Percentiles rank a stretch among this genome's conserved stretches.
phyloP scores from a whole-genome alignment of 2,329 filamentous ascomycete species.

The Apiospora pterosperma region DNA sequence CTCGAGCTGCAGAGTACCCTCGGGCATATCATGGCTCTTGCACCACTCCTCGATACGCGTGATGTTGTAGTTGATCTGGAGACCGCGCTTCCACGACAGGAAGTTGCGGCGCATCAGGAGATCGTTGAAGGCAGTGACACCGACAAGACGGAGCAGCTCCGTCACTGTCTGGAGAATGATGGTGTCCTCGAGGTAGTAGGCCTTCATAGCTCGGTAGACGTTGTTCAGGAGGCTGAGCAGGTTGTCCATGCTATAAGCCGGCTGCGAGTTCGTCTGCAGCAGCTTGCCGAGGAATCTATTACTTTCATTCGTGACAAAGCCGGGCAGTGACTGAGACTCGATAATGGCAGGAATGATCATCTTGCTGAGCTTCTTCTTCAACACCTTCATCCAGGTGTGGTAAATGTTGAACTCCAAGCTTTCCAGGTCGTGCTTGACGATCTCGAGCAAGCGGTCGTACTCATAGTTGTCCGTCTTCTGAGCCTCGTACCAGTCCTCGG shows the following conservation, averaged over 20 bases:
- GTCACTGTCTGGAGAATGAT: conserved; percentile 96
- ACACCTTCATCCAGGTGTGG: conserved; percentile 99
- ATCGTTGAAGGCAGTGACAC: conserved; percentile 98
- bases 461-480: conserved; percentile 99
- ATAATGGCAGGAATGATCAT: conserved; percentile 99
- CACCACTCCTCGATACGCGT: conserved; percentile 99
- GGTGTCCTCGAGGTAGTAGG: conserved; percentile 92
- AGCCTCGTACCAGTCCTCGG: conserved; percentile 98
- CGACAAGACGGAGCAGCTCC: conserved; percentile 86
- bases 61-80: conserved; percentile 99
- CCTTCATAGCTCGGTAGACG: conserved; percentile 98
- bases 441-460: conserved; percentile 94
- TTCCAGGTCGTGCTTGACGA: conserved; percentile 98
- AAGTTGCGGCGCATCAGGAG: conserved; percentile 97
- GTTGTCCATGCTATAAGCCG: conserved; percentile 99
- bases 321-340: conserved; percentile 94
- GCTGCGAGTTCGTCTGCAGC: conserved; percentile 81
- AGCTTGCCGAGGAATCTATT: conserved; percentile 98
- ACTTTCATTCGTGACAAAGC: conserved; percentile 98
- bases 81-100: conserved; percentile 96
- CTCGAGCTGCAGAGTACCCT: conserved; percentile 94
- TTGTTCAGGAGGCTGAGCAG: conserved; percentile 92
- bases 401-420: conserved; percentile 99
- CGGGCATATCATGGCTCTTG: conserved; percentile 99
- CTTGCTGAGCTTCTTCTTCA: conserved; percentile 99